Evolutionary conservation across 2,329 filamentous ascomycete species (phyloP), one percentile per base, ranked within the genome.

Genomic region (Pyricularia grisea): DNA sequence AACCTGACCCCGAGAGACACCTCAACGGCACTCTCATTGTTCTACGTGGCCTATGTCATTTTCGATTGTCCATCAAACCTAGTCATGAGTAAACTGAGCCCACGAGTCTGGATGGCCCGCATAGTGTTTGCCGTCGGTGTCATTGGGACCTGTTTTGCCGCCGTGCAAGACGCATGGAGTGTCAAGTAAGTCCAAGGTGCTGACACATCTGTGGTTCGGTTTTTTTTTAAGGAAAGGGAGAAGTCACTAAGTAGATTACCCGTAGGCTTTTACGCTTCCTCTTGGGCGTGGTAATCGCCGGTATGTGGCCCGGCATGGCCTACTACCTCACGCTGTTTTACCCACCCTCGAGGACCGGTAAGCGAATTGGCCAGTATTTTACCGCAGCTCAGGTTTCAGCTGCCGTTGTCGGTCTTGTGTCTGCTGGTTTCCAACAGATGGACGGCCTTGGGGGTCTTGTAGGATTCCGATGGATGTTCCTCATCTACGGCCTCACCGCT

Each of bases 241-340:
- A 7, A 2, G 25, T 63, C 27, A 28, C 10, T 60, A 31, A 31
- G 0, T 30, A 58, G 25, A 23, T 31, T n/a, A 4, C 2, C 7
- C 11, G 14, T 9, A 86, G 87, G 73, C 83, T 97, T n/a, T 84
- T 97, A 31, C 89, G 93, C 9, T 90, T 97, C 69, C 84, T 97
- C 12, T 86, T 97, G 7, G 93, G 93, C 66, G 85, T 95, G 17
- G 93, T 97, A 28, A 94, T 94, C 76, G 93, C 93, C 1, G 93
- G 93, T 65, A 93, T 97, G 90, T 97, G 93, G 93, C 93, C 93
- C 0, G 93, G 93, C 67, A 97, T 97, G 93, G 88, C 92, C 11
- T 95, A 95, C 78, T 97, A 97, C 76, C 83, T 97, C 65, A 96
- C 93, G 0, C 84, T 97, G 9, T 97, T 97, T 82, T 97, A 97